phyloP scores from a whole-genome alignment of 1,284 basidiomycete genomes.

The Puccinia polysora region DNA sequence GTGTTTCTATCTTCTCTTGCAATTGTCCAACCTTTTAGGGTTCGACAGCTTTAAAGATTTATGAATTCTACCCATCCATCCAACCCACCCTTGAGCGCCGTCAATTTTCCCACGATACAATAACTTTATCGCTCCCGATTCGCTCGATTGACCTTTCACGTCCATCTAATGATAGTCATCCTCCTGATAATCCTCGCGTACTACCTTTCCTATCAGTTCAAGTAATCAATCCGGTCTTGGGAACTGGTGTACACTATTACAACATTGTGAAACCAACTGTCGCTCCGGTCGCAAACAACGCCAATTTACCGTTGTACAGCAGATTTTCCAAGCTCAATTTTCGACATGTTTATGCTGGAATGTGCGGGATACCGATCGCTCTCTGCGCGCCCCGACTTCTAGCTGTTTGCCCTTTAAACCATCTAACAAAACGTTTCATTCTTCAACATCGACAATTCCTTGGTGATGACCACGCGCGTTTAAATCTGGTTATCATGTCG shows the following conservation, averaged over 20 bases:
- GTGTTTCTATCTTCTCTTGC: neutral
- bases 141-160: constrained; percentile 7
- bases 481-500: constrained; percentile 13
- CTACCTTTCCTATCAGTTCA: constrained; percentile 1
- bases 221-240: constrained; percentile 17
- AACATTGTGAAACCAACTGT: neutral
- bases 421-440: neutral
- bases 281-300: neutral
- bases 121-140: neutral
- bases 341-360: constrained; percentile 16
- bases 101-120: neutral
- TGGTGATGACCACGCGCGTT: neutral
- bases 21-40: constrained; percentile 6
- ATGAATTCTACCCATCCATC: constrained; percentile 30
- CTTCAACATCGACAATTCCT: neutral
- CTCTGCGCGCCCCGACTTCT: constrained; percentile 7
- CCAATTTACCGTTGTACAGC: neutral
- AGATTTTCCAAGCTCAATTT: constrained; percentile 2
- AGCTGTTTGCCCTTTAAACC: constrained; percentile 14
- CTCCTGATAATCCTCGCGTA: neutral
- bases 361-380: constrained; percentile 16
- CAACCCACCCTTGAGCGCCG: neutral
- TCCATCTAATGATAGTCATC: neutral
- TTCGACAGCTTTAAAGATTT: constrained; percentile 2
- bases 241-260: constrained; percentile 13